Base-by-base conservation (phyloP, 176 grass and related monocot species). In the Poa pratensis region DNA sequence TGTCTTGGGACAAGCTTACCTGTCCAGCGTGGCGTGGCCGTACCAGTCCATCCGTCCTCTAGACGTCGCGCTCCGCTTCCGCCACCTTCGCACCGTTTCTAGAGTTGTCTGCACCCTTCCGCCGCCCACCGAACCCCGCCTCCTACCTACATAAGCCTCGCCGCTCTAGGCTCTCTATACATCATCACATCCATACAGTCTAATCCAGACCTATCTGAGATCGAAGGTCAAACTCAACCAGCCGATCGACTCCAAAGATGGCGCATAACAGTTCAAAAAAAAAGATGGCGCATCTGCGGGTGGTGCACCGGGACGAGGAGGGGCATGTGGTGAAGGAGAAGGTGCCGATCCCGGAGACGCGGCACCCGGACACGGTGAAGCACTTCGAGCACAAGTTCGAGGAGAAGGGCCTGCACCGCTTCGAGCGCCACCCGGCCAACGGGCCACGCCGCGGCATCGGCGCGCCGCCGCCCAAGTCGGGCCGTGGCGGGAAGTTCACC, bases 401-500 rank as follows among this genome's bases (percentile, higher is more conserved):
- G 20, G 87, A 98, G 67, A 84, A 94, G 69, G 91, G 96, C 2
- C 3, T 98, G 1, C 87, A 90, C 81, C 91, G 95, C 15, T 5
- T 90, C 11, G 93, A 93, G 39, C 87, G 87, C 22, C 96, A 94
- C 79, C 93, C 96, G 16, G 85, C 77, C 7, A 90, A 94, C n/a
- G 96, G 87, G 22, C 81, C 80, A 1, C 85, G 93, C 5, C 83
- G 91, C 3, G 88, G 94, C 28, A 63, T 98, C 81, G 84, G 89
- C 6, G 19, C 43, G 6, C 76, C 87, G 20, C 91, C 92, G 52
- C 92, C 89, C 2, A 95, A 98, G 84, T 94, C 91, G 7, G 96
- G 93, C 10, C 96, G 82, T 27, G 96, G 91, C 49, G 91, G 93
- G 17, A 94, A 92, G 93, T 98, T 72, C 89, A 98, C 96, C 34